phyloP scores from a whole-genome alignment of 805 yeast genomes.

The Myxozyma neotropica region DNA sequence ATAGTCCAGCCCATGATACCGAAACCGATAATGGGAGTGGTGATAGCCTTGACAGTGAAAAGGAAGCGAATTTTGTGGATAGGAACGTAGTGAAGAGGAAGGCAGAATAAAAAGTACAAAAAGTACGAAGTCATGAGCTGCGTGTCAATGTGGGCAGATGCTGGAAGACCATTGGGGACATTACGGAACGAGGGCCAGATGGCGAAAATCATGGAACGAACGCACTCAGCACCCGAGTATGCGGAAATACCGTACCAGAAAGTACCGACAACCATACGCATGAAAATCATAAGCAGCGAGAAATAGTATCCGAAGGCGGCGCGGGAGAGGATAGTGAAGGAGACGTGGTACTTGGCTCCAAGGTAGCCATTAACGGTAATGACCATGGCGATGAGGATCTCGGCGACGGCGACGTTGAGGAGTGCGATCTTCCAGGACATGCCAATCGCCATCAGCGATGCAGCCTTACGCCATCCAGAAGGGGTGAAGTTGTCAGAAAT shows the following conservation, averaged over 20 bases:
- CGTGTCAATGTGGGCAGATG: conserved; percentile 48
- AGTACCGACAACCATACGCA: conserved; percentile 83
- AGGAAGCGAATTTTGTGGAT: conserved; percentile 32
- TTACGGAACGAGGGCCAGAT: conserved; percentile 57
- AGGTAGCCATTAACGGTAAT: conserved; percentile 71
- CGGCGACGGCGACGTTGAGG: conserved; percentile 29
- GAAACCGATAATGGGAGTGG: conserved; percentile 34
- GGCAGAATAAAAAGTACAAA: conserved; percentile 33
- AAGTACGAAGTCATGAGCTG: conserved; percentile 37
- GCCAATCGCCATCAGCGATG: conserved; percentile 33
- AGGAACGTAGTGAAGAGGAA: conserved; percentile 35
- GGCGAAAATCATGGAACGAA: conserved; percentile 72
- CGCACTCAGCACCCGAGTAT: conserved; percentile 82
- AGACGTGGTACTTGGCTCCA: conserved; percentile 78
- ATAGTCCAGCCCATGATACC: conserved; percentile 44
- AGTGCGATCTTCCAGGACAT: conserved; percentile 33
- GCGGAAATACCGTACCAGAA: conserved; percentile 90
- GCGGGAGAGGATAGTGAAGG: conserved; percentile 82
- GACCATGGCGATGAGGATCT: conserved; percentile 61
- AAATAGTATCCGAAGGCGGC: conserved; percentile 76
- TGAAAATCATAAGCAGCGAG: conserved; percentile 75
- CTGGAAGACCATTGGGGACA: conserved; percentile 55
- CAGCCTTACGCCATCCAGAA: conserved; percentile 35
- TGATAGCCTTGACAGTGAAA: conserved; percentile 33
- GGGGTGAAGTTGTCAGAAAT: conserved; percentile 31